Conservation (phyloP, 352 stramenopile genomes). For the Pythium chondricola region DNA sequence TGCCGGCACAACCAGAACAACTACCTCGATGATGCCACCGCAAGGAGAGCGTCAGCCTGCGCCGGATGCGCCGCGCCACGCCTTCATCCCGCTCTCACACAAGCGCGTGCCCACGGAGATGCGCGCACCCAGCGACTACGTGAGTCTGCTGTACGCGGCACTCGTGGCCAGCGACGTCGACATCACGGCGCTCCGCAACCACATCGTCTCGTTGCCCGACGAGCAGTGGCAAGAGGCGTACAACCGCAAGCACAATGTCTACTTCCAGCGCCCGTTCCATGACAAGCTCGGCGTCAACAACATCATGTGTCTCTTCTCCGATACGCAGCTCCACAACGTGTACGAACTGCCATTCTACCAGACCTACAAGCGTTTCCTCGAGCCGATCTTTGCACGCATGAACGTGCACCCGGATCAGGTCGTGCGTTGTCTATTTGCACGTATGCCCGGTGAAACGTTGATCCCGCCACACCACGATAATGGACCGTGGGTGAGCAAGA, state of each 20-base stretch:
- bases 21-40: neutral
- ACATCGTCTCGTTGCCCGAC: constrained; percentile 29
- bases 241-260: constrained; percentile 71
- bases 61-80: constrained; percentile 26
- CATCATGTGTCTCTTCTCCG: constrained; percentile 94
- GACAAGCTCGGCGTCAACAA: constrained; percentile 94
- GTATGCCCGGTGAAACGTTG: constrained; percentile 86
- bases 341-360: constrained; percentile 90
- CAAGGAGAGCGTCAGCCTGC: constrained; percentile 26
- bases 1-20: neutral
- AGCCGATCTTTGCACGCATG: constrained; percentile 78
- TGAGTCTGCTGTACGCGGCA: constrained; percentile 29
- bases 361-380: constrained; percentile 27
- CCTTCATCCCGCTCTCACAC: constrained; percentile 40
- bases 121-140: constrained; percentile 33
- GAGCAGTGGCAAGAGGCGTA: constrained; percentile 37
- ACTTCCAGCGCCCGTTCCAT: constrained; percentile 88
- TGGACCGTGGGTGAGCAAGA: constrained; percentile 89
- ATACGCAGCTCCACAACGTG: constrained; percentile 92
- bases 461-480: constrained; percentile 96
- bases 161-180: constrained; percentile 33
- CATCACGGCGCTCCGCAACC: constrained; percentile 28
- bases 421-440: constrained; percentile 90
- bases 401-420: constrained; percentile 42
- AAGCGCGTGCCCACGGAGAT: constrained; percentile 52